Percentiles rank a stretch among this genome's conserved stretches.
These are phyloP conservation scores for Pulveroboletus ravenelii DNA, from an alignment of 768 basidiomycete genomes.

Conservation along the genomic window DNA sequence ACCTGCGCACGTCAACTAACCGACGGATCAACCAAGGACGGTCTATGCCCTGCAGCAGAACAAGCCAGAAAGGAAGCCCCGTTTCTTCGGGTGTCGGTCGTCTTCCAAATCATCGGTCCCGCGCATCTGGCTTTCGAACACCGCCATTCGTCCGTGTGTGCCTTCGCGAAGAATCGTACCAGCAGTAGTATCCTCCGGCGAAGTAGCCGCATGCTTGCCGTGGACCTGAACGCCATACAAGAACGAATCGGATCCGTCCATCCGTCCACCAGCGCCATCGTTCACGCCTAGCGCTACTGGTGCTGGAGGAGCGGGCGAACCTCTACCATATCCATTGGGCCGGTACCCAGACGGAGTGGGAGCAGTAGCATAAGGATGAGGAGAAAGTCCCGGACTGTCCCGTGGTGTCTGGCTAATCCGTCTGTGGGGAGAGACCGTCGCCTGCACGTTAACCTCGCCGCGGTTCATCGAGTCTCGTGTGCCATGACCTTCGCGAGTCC, in stretches of 20 bases:
- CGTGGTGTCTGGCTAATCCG: conserved; percentile 64
- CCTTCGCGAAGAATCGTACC: conserved; percentile 33
- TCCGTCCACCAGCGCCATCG: conserved; percentile 38
- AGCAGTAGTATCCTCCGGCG: conserved; percentile 50
- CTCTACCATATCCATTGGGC: conserved; percentile 49
- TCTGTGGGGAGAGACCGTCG: conserved; percentile 60
- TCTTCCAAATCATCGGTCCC: conserved; percentile 58
- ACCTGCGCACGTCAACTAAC: conserved; percentile 25
- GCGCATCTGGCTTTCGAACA: conserved; percentile 66
- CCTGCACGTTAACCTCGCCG: conserved; percentile 55
- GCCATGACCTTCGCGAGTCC: conserved; percentile 42
- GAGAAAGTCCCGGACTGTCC: conserved; percentile 42
- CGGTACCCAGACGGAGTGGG: conserved; percentile 57
- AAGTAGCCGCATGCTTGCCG: conserved; percentile 46
- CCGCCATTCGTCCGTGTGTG: conserved; percentile 47
- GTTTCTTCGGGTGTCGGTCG: conserved; percentile 58
- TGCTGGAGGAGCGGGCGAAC: conserved; percentile 42
- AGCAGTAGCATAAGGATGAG: conserved; percentile 72
- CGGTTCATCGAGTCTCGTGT: conserved; percentile 45
- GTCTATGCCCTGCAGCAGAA: conserved; percentile 66
- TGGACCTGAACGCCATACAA: conserved; percentile 52
- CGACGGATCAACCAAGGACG: conserved; percentile 23
- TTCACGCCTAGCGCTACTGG: conserved; percentile 35
- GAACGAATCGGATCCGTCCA: conserved; percentile 65
- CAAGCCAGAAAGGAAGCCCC: conserved; percentile 57